Conservation (phyloP, 352 stramenopile genomes). For the Globisporangium alternatum region DNA sequence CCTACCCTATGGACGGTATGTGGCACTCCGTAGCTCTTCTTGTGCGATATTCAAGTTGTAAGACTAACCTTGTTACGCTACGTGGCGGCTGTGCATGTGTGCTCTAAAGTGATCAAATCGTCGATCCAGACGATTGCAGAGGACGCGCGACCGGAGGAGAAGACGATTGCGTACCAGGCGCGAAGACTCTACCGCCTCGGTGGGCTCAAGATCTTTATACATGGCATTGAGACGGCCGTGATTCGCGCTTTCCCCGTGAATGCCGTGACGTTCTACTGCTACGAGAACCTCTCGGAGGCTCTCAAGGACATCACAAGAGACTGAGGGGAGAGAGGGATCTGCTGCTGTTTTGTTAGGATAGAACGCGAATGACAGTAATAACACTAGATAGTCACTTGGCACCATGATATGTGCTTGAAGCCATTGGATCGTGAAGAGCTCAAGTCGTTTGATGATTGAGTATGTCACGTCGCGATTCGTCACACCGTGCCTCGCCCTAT, state of each 20-base stretch:
- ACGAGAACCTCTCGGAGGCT: conserved; percentile 71
- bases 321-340: background rate
- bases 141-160: conserved; percentile 44
- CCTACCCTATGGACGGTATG: conserved; percentile 78
- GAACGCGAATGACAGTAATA: background rate
- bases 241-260: conserved; percentile 83
- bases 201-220: conserved; percentile 73
- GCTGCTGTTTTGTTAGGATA: background rate
- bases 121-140: conserved; percentile 79
- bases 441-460: no score
- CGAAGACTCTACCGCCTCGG: conserved; percentile 62
- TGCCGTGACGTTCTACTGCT: conserved; percentile 84
- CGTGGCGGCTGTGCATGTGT: background rate
- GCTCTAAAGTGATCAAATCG: conserved; percentile 72
- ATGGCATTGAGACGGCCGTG: conserved; percentile 70
- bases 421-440: no score
- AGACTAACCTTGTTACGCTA: background rate
- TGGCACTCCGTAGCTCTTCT: background rate
- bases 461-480: background rate
- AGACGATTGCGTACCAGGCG: conserved; percentile 71
- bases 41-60: background rate
- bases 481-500: background rate
- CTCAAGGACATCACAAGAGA: conserved; percentile 53
- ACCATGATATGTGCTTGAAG: no score
- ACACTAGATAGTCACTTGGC: no score